A percentile compares a stretch with the other conserved stretches of the same genome.
These are phyloP conservation scores for Tolypocladium sp. DNA, from an alignment of 2,329 filamentous ascomycete genomes.

Conservation along the genomic window DNA sequence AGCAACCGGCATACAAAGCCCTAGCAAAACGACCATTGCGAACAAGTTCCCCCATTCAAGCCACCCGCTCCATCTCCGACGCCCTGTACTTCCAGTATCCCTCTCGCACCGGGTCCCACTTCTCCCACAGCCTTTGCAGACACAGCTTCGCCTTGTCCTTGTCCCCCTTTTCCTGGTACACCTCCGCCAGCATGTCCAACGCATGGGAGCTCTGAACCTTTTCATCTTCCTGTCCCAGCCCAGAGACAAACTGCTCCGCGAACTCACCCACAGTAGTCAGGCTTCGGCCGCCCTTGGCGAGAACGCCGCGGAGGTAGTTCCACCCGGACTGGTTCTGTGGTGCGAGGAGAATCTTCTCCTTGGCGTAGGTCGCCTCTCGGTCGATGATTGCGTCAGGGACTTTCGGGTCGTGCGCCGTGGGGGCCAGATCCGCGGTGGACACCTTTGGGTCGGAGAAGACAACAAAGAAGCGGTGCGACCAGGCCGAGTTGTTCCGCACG, in stretches of 20 bases:
- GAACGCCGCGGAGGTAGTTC: constrained; percentile 78
- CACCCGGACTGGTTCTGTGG: constrained; percentile 93
- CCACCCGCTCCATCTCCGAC: constrained; percentile 11
- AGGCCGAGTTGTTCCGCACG: constrained; percentile 92
- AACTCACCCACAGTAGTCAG: constrained; percentile 38
- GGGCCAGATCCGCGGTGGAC: constrained; percentile 35
- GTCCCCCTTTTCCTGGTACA: constrained; percentile 48
- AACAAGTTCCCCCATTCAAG: not conserved
- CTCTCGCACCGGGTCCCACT: constrained; percentile 82
- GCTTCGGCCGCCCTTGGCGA: constrained; percentile 54
- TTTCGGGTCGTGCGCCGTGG: constrained; percentile 42
- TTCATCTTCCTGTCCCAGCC: constrained; percentile 36
- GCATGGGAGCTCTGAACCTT: constrained; percentile 54
- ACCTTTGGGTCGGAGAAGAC: constrained; percentile 58
- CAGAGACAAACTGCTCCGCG: constrained; percentile 39
- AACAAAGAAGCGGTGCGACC: constrained; percentile 96
- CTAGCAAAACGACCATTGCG: not conserved
- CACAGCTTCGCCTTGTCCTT: constrained; percentile 57
- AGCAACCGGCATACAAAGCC: not conserved
- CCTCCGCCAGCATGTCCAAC: constrained; percentile 64
- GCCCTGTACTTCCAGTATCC: constrained; percentile 77
- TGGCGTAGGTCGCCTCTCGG: constrained; percentile 65
- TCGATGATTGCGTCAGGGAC: constrained; percentile 58
- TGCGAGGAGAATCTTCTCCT: constrained; percentile 64
- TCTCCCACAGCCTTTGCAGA: constrained; percentile 64